Evolutionary conservation across 306 rosid genomes (phyloP).

Genomic region (Ormosia emarginata): DNA sequence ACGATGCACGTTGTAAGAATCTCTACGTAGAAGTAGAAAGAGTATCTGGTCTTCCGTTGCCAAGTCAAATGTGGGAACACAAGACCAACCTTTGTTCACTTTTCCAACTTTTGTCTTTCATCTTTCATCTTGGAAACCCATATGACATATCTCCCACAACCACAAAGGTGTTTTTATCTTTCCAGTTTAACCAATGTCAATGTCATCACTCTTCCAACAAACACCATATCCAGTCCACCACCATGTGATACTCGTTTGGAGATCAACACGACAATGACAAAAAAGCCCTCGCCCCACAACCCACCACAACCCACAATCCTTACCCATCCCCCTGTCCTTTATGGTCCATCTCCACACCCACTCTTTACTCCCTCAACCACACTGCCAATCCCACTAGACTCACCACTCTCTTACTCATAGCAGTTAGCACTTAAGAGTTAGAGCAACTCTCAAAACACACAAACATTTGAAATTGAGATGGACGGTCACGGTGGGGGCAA

Average conservation of each 20-base stretch:
- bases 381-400: too few relatives aligned
- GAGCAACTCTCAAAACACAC: too few relatives aligned
- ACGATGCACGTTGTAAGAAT: too few relatives aligned
- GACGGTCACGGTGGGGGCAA: conserved; percentile 26
- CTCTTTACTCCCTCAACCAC: not conserved
- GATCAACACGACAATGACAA: not conserved
- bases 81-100: not conserved
- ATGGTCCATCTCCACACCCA: not conserved
- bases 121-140: not conserved
- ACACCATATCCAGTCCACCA: not conserved
- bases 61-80: not conserved
- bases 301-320: not conserved
- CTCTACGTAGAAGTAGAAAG: not conserved
- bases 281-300: not conserved
- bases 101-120: not conserved
- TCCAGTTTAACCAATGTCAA: not conserved
- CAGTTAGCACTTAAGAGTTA: not conserved
- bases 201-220: not conserved
- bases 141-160: not conserved
- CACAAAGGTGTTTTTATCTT: not conserved
- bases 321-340: not conserved
- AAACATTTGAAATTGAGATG: conserved; percentile 1
- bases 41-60: not conserved
- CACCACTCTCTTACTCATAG: too few relatives aligned
- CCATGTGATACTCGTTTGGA: conserved; percentile 26